Base-by-base conservation (phyloP, 768 basidiomycete genomes). In the Tephrocybe sp. region DNA sequence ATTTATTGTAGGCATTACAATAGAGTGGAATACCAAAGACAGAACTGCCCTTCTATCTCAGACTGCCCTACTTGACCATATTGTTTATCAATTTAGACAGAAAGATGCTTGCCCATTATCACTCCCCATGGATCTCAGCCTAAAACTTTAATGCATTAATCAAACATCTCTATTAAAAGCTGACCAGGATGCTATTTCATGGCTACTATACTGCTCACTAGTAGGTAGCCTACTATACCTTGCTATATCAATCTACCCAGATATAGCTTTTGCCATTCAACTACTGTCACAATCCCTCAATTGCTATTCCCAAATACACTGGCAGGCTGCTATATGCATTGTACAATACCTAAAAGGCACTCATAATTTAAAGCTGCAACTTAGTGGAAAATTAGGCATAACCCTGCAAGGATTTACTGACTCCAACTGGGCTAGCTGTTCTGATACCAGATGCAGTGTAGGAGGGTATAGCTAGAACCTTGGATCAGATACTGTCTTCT, bases 381-480 rank as follows among this genome's bases (percentile, higher is more conserved):
- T 52, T 2, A 44, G 51, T 2, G 45, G 51, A 3, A 30, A 25
- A 23, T 1, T 58, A 3, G 34, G 4, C 15, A 4, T 70, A 9
- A 57, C 21, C 7, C 51, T 66, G 1, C 5, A 55, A 2, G 57
- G 63, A 0, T 68, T 61, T 50, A 59, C 60, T 0, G 62, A 73
- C 32, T 59, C 65, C 0, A 62, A 66, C 26, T 66, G 61, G 46
- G 65, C 58, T 0, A 68, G 52, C 10, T 63, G 65, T 14, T 17
- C 52, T 0, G 63, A 67, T 25, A 59, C 66, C 1, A 14, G 60
- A 0, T 40, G 53, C 4, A 64, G 58, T 4, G 53, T 66, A n/a
- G 58, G 62, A 2, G 59, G 64, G 0, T 64, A 64, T 28, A 34
- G 48, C 0, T 70, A 64, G 28, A 50, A 57, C 0, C 49, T 68